These are phyloP conservation scores for Aspergillus indologenus DNA, from an alignment of 495 filamentous ascomycete species.

Conservation along the genomic window DNA sequence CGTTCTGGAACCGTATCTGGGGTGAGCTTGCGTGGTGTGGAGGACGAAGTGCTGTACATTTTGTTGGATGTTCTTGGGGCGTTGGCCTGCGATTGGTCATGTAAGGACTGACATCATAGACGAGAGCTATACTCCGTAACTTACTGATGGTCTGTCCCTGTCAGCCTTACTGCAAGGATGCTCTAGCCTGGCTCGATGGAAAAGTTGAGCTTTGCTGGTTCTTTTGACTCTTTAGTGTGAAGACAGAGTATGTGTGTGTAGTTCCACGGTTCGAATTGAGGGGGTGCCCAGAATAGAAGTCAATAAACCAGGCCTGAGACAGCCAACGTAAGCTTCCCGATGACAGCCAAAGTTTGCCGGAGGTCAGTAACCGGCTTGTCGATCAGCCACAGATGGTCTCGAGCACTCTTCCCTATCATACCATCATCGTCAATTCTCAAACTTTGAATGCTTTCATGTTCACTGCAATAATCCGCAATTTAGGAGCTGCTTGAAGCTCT, in stretches of 20 bases:
- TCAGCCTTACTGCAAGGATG: neutral
- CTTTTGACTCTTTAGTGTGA: too few species aligned
- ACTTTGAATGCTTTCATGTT: too few species aligned
- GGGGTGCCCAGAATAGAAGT: neutral
- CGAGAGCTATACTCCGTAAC: neutral
- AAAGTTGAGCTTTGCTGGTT: neutral
- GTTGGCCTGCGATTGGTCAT: too few species aligned
- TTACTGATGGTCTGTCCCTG: neutral
- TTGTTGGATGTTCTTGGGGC: too few species aligned
- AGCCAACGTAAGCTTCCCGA: neutral
- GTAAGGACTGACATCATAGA: neutral
- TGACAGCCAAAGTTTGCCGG: neutral
- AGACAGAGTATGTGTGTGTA: neutral
- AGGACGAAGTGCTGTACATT: too few species aligned
- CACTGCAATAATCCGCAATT: too few species aligned
- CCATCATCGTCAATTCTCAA: too few species aligned
- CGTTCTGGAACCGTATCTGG: slow-evolving; percentile 38
- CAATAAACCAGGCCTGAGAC: neutral
- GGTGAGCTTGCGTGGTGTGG: neutral
- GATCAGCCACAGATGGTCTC: neutral
- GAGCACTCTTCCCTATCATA: too few species aligned
- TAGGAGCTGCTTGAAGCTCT: too few species aligned
- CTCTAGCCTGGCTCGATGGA: neutral
- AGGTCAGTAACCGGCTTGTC: neutral
- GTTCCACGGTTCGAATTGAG: neutral